Evolutionary conservation across 2,329 filamentous ascomycete species (phyloP), one percentile per base, ranked within the genome.

Genomic region (Beauveria scarabaeidicola): DNA sequence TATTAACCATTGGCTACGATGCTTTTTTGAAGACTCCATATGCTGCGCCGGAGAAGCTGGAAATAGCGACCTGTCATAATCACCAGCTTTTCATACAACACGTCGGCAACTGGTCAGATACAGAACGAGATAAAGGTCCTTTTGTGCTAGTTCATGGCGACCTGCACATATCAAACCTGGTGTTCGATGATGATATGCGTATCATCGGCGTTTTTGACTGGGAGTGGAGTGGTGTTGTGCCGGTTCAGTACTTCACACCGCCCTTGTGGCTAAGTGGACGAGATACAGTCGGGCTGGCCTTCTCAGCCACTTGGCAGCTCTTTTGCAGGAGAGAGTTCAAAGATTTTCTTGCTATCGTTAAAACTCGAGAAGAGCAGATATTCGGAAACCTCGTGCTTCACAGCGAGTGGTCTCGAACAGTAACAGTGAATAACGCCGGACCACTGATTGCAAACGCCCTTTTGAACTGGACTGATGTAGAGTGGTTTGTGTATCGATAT

Each of bases 161-260:
- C 38, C n/a, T 64, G 19, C 41, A 54, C 32, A 53, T 60, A 19
- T 56, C 38, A n/a, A 64, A 64, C 29, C 15, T 59, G 10, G 44
- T 64, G 19, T 38, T 64, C 3, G 53, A 64, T n/a, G 58, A 63
- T 4, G 36, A 60, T 5, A 47, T 51, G 60, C 51, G 54, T 13
- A 51, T 64, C 13, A 36, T 32, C 5, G 59, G 53, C 4, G 58
- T 64, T 15, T 41, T 64, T 1, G 63, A 64, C 32, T 64, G 63
- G 61, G 63, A 64, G 40, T 64, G 63, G 58, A 65, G 63, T 27
- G 58, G 60, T 3, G 58, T 65, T 21, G 62, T 65, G 4, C 63
- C 63, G 9, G 11, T 59, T 3, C 63, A 64, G 27, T 62, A 53
- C 32, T 56, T 51, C 3, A 63, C 8, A 9, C 63, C 63, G 19